Evolutionary conservation across 768 basidiomycete species (phyloP).

Genomic region (Chiua virens): DNA sequence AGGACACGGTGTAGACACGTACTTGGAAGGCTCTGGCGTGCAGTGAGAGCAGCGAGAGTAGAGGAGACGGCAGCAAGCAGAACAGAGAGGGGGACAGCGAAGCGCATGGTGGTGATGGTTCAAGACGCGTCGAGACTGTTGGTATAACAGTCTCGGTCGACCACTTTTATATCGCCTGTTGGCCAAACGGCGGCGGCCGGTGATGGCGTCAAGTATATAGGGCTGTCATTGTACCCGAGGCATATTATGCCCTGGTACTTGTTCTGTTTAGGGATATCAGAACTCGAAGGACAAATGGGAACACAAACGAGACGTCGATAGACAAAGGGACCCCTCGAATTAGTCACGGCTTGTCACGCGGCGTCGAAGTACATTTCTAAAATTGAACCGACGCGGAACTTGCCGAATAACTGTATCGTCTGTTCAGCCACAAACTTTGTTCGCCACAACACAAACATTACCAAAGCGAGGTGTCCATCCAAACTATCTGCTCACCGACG

Average conservation of each 20-base stretch:
- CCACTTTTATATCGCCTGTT: too few relatives aligned
- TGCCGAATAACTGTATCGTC: constrained; percentile 39
- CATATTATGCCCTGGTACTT: too few relatives aligned
- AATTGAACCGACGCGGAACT: constrained; percentile 23
- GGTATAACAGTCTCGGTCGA: too few relatives aligned
- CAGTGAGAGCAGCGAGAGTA: constrained; percentile 19
- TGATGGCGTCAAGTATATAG: too few relatives aligned
- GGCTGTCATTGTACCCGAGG: too few relatives aligned
- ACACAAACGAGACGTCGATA: too few relatives aligned
- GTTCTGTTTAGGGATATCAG: too few relatives aligned
- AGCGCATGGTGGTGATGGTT: constrained; percentile 11
- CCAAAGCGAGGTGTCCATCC: constrained; percentile 17
- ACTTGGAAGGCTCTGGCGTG: constrained; percentile 26
- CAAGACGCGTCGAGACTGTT: not conserved
- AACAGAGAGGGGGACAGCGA: constrained; percentile 12
- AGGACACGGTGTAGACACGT: constrained; percentile 1
- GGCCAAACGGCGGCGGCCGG: too few relatives aligned
- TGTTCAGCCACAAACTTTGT: constrained; percentile 64
- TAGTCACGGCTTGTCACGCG: too few relatives aligned
- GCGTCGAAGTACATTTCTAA: too few relatives aligned
- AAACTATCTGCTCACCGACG: constrained; percentile 52
- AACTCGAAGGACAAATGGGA: too few relatives aligned
- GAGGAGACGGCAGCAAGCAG: constrained; percentile 13
- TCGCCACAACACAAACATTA: constrained; percentile 22
- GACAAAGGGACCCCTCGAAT: not conserved